Base-by-base conservation (phyloP, 345 rosid genomes). In the Heritiera fomes region DNA sequence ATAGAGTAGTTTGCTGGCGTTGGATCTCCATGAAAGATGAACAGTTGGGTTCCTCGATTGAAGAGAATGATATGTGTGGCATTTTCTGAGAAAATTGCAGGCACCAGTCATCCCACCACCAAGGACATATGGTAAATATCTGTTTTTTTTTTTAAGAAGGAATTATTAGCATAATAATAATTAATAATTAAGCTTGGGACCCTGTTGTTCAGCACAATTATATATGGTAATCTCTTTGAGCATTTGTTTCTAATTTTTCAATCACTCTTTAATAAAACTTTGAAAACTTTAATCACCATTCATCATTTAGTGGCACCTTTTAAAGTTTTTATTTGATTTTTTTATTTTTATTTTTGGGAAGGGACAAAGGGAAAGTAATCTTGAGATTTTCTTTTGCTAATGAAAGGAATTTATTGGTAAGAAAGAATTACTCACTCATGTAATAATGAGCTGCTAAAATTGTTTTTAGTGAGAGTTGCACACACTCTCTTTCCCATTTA, bases 41-140 rank as follows among this genome's bases (percentile, higher is more conserved):
- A 64, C 34, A 77, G 58, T 46, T 49, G 28, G 79, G 67, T 76
- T 78, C 89, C 89, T 88, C 90, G 89, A 83, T 84, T 66, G 74
- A 80, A 83, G 87, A 77, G 90, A 81, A 82, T 34, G 71, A 73
- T 77, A 71, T 86, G 68, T 71, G 86, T 85, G 88, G 85, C 87
- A 87, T 83, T 84, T 85, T 85, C 85, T 82, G 88, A 82, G 85
- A 79, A 72, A 77, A 53, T 53, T 87, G 85, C 86, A 80, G 78
- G 83, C 75, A 73, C 77, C 76, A 46, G 61, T 56, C 73, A 79
- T 14, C 73, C 56, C 58, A 52, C 14, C 69, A 82, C n/a, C 40
- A 64, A 32, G n/a, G 41, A 11, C 60, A 41, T 30, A 34, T 30
- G 53, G 53, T 18, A 52, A 52, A 34, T 34, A 34, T 34, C 38